Evolutionary conservation across 2,329 filamentous ascomycete species (phyloP).

Genomic region (Diplodia intermedia): DNA sequence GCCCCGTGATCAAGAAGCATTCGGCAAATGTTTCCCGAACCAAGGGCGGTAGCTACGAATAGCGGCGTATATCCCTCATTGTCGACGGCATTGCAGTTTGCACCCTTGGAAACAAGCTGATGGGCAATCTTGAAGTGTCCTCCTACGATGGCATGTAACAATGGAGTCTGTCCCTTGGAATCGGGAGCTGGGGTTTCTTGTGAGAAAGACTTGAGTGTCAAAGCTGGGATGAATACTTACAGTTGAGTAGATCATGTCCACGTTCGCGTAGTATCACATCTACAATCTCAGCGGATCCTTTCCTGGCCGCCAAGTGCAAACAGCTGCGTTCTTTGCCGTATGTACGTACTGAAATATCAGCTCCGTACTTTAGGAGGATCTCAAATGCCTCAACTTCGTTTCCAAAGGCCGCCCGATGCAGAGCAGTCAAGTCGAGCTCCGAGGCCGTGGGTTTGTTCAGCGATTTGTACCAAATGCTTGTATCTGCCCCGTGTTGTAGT

Average conservation of each 20-base stretch:
- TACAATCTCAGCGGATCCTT: neutral
- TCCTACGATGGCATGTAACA: accelerated
- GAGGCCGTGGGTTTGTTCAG: accelerated
- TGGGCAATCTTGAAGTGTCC: neutral
- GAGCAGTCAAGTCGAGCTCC: neutral
- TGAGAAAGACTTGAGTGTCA: accelerated
- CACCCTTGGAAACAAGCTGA: neutral
- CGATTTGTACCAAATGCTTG: neutral
- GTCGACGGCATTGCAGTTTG: neutral
- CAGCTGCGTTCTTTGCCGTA: accelerated
- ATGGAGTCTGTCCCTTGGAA: accelerated
- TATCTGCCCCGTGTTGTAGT: neutral
- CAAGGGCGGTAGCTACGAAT: too few species aligned
- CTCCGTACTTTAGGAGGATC: neutral
- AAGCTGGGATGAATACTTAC: neutral
- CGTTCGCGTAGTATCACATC: neutral
- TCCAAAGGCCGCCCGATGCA: accelerated
- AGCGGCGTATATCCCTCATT: neutral
- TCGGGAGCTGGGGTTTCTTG: neutral
- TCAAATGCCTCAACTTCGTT: neutral
- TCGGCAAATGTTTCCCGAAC: neutral
- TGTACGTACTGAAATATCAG: neutral
- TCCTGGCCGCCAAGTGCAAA: neutral
- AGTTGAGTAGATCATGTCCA: neutral
- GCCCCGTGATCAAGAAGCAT: neutral